Evolutionary conservation across 345 rosid genomes (phyloP).

Genomic region (Hibiscus mutabilis): DNA sequence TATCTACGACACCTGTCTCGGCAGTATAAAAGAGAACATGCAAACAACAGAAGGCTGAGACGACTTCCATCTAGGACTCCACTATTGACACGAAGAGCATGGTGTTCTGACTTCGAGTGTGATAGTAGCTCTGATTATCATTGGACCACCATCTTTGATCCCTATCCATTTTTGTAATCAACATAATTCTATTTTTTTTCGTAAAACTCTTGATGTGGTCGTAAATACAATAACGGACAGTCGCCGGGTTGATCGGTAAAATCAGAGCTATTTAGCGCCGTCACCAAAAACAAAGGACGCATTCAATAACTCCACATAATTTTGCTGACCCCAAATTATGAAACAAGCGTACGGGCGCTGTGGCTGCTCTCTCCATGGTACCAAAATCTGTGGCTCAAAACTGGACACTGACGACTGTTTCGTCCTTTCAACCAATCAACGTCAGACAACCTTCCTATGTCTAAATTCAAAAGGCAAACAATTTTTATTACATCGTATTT

Average conservation of each 20-base stretch:
- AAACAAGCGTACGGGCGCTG: constrained; percentile 12
- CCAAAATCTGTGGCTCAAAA: constrained; percentile 19
- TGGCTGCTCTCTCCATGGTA: background rate
- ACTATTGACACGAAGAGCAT: too few relatives aligned
- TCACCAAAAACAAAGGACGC: background rate
- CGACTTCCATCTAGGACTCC: too few relatives aligned
- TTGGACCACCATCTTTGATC: too few relatives aligned
- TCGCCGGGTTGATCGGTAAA: background rate
- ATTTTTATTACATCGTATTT: too few relatives aligned
- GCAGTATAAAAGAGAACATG: too few relatives aligned
- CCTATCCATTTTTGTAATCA: too few relatives aligned
- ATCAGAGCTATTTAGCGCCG: background rate
- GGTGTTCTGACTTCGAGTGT: too few relatives aligned
- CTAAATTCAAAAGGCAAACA: background rate
- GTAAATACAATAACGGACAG: background rate
- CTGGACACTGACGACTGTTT: constrained; percentile 8
- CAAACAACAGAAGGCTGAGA: too few relatives aligned
- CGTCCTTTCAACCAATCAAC: constrained; percentile 16
- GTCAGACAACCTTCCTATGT: constrained; percentile 23
- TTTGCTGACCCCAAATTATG: background rate
- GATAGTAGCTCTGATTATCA: too few relatives aligned
- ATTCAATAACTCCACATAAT: background rate
- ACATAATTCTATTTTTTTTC: too few relatives aligned
- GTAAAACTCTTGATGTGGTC: background rate
- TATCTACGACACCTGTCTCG: too few relatives aligned